Evolutionary conservation across 768 basidiomycete species (phyloP).

Genomic region (Sarcomyxa edulis): DNA sequence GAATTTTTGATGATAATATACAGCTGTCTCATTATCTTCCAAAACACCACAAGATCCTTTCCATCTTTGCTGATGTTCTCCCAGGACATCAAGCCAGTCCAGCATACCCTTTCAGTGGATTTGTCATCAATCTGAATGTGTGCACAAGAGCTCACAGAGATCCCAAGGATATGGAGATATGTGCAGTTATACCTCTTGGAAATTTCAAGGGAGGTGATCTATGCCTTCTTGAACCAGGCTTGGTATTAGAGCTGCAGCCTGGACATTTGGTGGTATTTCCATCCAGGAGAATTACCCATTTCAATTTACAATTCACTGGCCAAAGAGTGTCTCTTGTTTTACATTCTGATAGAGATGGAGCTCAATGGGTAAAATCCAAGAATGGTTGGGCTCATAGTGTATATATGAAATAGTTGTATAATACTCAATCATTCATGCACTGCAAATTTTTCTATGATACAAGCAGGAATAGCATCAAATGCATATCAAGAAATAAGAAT

Average conservation of each 20-base stretch:
- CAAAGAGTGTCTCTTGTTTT: conserved; percentile 14
- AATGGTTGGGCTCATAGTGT: too few species aligned
- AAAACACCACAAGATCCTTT: conserved; percentile 6
- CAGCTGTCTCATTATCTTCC: too few species aligned
- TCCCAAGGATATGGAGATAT: conserved; percentile 16
- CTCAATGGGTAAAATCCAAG: conserved; percentile 1
- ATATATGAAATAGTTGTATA: too few species aligned
- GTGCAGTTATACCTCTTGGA: conserved; percentile 15
- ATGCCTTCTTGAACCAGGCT: conserved; percentile 16
- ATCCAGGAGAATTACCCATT: conserved; percentile 17
- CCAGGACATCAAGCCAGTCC: conserved; percentile 9
- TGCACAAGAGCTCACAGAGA: conserved; percentile 13
- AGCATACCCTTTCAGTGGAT: conserved; percentile 13
- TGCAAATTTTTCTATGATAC: too few species aligned
- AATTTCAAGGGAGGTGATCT: conserved; percentile 19
- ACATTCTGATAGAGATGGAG: conserved; percentile 13
- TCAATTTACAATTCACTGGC: conserved; percentile 15
- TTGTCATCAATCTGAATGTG: conserved; percentile 17
- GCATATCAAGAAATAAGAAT: too few species aligned
- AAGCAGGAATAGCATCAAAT: too few species aligned
- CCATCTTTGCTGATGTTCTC: conserved; percentile 9
- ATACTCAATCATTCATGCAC: too few species aligned
- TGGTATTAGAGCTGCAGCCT: conserved; percentile 12
- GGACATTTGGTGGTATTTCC: conserved; percentile 18
- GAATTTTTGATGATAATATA: too few species aligned